phyloP scores from a whole-genome alignment of 768 basidiomycete genomes.

The Leucocoprinus leucothites region DNA sequence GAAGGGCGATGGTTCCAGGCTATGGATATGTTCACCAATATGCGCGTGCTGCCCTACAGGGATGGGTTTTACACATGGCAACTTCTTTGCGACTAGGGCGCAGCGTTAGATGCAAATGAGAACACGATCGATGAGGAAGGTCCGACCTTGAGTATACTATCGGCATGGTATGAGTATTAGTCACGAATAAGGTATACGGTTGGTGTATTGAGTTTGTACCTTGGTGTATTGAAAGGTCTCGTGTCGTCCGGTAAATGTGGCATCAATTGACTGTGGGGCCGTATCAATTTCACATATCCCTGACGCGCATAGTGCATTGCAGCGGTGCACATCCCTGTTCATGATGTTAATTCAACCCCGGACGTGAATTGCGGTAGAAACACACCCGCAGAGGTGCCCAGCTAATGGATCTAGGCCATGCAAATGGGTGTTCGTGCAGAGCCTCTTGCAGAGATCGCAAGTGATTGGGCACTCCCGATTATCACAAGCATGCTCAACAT shows the following conservation, averaged over 20 bases:
- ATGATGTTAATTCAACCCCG: too few relatives aligned
- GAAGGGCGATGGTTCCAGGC: conserved; percentile 37
- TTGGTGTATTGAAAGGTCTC: conserved; percentile 67
- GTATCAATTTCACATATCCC: conserved; percentile 62
- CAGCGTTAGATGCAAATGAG: too few relatives aligned
- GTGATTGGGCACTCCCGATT: conserved; percentile 47
- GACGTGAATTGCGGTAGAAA: conserved; percentile 42
- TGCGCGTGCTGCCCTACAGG: conserved; percentile 41
- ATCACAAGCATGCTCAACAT: conserved; percentile 48
- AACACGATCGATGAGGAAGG: too few relatives aligned
- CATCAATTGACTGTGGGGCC: conserved; percentile 55
- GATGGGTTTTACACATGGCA: conserved; percentile 46
- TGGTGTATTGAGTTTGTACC: too few relatives aligned
- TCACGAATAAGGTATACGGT: too few relatives aligned
- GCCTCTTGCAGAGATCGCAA: conserved; percentile 54
- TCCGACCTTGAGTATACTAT: conserved; percentile 60
- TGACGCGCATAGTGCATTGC: conserved; percentile 37
- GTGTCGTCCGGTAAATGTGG: conserved; percentile 57
- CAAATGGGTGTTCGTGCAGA: conserved; percentile 48
- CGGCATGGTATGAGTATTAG: too few relatives aligned
- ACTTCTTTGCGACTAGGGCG: conserved; percentile 44
- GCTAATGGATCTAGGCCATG: conserved; percentile 46
- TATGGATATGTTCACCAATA: conserved; percentile 46
- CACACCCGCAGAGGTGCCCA: too few relatives aligned
- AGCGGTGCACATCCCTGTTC: conserved; percentile 52